Percentiles rank a stretch among this genome's conserved stretches.
phyloP scores from a whole-genome alignment of 768 basidiomycete species.

The Tulasnella sp. region DNA sequence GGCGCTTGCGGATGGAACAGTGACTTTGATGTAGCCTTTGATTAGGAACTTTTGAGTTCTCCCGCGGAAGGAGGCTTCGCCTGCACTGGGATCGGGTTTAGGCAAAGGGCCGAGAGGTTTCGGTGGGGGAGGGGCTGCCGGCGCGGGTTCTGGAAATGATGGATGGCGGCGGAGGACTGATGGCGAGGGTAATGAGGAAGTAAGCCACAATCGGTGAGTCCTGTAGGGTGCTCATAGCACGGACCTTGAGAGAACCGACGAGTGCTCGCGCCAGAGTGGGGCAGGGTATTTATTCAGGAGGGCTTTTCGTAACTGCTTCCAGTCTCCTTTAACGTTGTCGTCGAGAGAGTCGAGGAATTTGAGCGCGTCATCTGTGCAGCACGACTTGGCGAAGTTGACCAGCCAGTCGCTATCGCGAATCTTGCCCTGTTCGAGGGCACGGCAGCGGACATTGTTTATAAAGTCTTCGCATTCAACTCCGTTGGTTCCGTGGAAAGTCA shows the following conservation, averaged over 20 bases:
- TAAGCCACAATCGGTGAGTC: background rate
- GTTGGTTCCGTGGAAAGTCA: background rate
- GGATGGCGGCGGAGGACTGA: background rate
- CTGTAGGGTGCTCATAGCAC: background rate
- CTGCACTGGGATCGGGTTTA: background rate
- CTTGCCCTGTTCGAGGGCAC: background rate
- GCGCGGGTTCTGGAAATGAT: background rate
- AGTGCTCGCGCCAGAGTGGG: background rate
- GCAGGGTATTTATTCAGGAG: background rate
- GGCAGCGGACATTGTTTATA: background rate
- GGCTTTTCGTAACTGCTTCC: background rate
- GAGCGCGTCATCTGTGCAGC: background rate
- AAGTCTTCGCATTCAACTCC: conserved; percentile 10
- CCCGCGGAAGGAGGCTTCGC: conserved; percentile 1
- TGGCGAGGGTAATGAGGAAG: background rate
- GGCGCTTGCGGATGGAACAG: background rate
- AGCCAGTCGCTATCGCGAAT: background rate
- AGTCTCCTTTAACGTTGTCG: background rate
- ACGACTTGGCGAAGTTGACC: background rate
- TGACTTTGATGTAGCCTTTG: background rate
- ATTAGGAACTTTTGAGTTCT: background rate
- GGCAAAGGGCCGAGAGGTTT: background rate
- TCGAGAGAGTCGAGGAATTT: background rate
- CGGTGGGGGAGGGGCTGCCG: background rate
- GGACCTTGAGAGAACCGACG: background rate